Conservation (phyloP, 345 rosid species). For the Sisymbrium irio region DNA sequence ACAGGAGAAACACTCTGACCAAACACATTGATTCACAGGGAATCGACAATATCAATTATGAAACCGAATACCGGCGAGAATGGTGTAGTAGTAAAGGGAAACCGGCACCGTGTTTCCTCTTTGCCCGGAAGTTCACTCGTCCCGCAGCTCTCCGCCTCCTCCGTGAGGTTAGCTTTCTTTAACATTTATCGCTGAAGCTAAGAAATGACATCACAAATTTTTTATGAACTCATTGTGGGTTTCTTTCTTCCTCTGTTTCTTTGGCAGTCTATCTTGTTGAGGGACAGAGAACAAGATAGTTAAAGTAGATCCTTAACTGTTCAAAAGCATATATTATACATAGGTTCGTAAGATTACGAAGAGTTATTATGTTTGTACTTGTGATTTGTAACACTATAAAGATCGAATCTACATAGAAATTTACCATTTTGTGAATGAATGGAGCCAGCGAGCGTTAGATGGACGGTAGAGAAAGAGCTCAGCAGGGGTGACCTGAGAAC, state of each 20-base stretch:
- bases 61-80: slow-evolving; percentile 82
- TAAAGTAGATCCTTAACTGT: slow-evolving; percentile 14
- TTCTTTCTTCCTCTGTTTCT: slow-evolving; percentile 2
- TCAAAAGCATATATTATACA: slow-evolving; percentile 17
- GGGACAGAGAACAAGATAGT: slow-evolving; percentile 13
- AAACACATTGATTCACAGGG: slow-evolving; percentile 43
- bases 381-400: slow-evolving; percentile 2
- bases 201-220: not conserved
- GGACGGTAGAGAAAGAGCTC: slow-evolving; percentile 31
- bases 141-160: slow-evolving; percentile 88
- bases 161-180: slow-evolving; percentile 45
- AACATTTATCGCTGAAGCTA: not conserved
- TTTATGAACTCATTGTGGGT: not conserved
- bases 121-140: slow-evolving; percentile 91
- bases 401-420: not conserved
- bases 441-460: not conserved
- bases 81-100: slow-evolving; percentile 93
- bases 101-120: slow-evolving; percentile 81
- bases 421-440: slow-evolving; percentile 23
- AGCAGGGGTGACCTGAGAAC: slow-evolving; percentile 45
- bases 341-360: not conserved
- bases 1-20: not conserved
- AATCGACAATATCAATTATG: slow-evolving; percentile 77
- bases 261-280: slow-evolving; percentile 32
- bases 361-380: not conserved